A percentile compares a stretch with the other conserved stretches of the same genome.
Conservation (phyloP, 106 monocot species). For the Chionographis japonica region DNA sequence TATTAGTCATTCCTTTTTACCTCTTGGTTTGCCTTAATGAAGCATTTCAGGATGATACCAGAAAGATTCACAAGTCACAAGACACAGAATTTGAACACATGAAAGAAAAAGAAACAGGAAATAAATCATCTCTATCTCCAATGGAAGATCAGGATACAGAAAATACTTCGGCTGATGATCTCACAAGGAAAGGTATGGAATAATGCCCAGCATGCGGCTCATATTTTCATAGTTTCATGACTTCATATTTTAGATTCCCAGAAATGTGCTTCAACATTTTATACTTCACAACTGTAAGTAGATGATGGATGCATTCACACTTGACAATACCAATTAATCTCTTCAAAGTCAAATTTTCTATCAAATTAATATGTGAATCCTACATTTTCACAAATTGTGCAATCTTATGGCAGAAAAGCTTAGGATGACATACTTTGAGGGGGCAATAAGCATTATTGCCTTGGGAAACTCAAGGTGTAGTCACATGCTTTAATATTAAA, state of each 20-base stretch:
- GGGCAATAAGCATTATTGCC: too few relatives aligned
- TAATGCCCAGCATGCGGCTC: neutral
- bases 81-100: slow-evolving; percentile 6
- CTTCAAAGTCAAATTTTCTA: too few relatives aligned
- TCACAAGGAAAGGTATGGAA: slow-evolving; percentile 25
- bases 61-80: slow-evolving; percentile 10
- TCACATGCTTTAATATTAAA: too few relatives aligned
- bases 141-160: slow-evolving; percentile 13
- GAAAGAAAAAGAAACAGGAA: slow-evolving; percentile 15
- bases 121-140: slow-evolving; percentile 28
- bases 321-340: too few relatives aligned
- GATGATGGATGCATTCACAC: too few relatives aligned
- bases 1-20: neutral
- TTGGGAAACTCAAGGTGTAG: too few relatives aligned
- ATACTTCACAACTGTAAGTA: too few relatives aligned
- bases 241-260: neutral
- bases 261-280: neutral
- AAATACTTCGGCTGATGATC: slow-evolving; percentile 16
- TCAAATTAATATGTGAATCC: too few relatives aligned
- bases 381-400: too few relatives aligned
- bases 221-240: neutral
- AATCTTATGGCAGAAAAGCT: too few relatives aligned
- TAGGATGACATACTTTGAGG: too few relatives aligned
- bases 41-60: slow-evolving; percentile 33
- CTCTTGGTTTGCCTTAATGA: slow-evolving; percentile 23